A percentile compares a stretch with the other conserved stretches of the same genome.
Conservation (phyloP, 345 rosid genomes). For the Eucalyptus albens region DNA sequence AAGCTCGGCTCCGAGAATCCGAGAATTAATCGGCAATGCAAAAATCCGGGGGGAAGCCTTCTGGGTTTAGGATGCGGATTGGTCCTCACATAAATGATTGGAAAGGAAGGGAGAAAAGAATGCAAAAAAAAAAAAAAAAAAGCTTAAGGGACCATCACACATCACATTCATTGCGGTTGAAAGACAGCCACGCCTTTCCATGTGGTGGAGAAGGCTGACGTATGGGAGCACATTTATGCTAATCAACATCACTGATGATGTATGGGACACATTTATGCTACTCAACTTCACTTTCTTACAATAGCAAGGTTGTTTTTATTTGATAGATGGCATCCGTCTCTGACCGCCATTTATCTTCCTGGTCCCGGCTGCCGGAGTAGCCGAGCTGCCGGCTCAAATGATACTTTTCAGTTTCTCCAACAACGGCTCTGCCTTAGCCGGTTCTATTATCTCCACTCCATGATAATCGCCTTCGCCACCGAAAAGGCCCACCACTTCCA, state of each 20-base stretch:
- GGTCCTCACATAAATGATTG: neutral
- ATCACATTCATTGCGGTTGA: neutral
- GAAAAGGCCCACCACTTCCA: slow-evolving; percentile 1
- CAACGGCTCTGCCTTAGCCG: neutral
- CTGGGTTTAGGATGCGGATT: neutral
- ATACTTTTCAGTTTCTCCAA: neutral
- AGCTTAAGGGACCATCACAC: neutral
- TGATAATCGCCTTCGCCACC: neutral
- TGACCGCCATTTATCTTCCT: neutral
- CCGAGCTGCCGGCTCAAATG: neutral
- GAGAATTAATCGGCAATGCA: neutral
- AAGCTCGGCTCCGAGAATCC: neutral
- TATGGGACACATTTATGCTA: neutral
- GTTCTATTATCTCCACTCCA: neutral
- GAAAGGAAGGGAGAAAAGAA: neutral
- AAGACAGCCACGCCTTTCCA: neutral
- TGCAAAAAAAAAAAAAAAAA: neutral
- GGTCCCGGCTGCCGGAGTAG: neutral
- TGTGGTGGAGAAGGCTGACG: neutral
- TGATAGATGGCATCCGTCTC: neutral
- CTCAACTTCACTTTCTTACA: neutral
- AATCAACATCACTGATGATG: neutral
- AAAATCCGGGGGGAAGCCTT: neutral
- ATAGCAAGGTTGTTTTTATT: neutral
- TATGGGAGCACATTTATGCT: neutral